Percentiles rank a stretch among this genome's conserved stretches.
Conservation (phyloP, 2,329 filamentous ascomycete genomes). For the Penicillium sp. region DNA sequence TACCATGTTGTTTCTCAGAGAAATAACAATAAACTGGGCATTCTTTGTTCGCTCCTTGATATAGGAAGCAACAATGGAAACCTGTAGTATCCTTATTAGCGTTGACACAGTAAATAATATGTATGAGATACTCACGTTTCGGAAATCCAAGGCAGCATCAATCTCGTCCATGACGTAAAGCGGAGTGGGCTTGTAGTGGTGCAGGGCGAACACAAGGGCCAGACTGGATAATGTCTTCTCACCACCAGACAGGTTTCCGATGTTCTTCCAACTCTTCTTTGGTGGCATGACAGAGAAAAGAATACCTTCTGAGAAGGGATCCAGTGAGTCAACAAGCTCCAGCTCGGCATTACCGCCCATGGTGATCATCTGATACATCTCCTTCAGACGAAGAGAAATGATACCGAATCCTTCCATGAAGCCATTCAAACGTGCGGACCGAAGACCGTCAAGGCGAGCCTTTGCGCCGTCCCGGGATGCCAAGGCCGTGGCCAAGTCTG, state of each 20-base stretch:
- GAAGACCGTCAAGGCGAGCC: slow-evolving; percentile 87
- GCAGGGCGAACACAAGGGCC: slow-evolving; percentile 94
- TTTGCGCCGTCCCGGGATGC: slow-evolving; percentile 80
- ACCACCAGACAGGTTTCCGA: slow-evolving; percentile 90
- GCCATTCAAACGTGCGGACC: slow-evolving; percentile 84
- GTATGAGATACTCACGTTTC: slow-evolving; percentile 72
- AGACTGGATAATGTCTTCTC: slow-evolving; percentile 95
- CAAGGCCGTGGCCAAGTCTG: slow-evolving; percentile 79
- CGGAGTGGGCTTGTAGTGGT: slow-evolving; percentile 97
- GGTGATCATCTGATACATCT: slow-evolving; percentile 99
- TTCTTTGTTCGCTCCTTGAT: slow-evolving; percentile 99
- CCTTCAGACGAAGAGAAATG: slow-evolving; percentile 92
- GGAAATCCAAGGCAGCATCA: slow-evolving; percentile 94
- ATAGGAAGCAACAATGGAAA: slow-evolving; percentile 96
- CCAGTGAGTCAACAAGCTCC: slow-evolving; percentile 91
- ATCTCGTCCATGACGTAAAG: slow-evolving; percentile 99
- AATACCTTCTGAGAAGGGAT: slow-evolving; percentile 96
- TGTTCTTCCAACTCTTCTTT: slow-evolving; percentile 99
- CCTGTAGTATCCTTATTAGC: slow-evolving; percentile 50
- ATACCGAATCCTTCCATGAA: slow-evolving; percentile 98
- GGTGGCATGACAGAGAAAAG: slow-evolving; percentile 98
- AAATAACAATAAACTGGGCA: slow-evolving; percentile 98
- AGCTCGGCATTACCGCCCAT: slow-evolving; percentile 99
- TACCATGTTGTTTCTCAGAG: slow-evolving; percentile 93
- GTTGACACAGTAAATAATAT: neutral